These are phyloP conservation scores for Astraeus odoratus DNA, from an alignment of 768 basidiomycete species.

Conservation along the genomic window DNA sequence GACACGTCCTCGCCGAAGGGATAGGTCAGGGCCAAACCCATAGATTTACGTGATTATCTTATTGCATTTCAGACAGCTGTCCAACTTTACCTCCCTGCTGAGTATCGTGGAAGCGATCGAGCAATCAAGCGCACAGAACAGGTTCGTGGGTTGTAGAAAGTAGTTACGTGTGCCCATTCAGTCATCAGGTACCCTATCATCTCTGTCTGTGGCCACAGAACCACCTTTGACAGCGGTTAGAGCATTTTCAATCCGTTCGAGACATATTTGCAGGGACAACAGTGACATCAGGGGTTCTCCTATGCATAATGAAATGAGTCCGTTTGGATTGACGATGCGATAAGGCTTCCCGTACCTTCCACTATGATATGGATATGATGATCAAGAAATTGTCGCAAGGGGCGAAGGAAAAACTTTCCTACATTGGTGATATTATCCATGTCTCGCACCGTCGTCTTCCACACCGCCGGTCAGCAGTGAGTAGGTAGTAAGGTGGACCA, in stretches of 20 bases:
- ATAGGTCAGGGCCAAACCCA: no score
- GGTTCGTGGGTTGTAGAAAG: not conserved
- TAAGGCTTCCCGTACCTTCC: conserved; percentile 21
- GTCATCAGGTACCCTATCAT: not conserved
- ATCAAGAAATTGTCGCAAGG: conserved; percentile 34
- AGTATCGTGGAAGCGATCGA: no score
- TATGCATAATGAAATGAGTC: conserved; percentile 5
- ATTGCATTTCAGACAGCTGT: no score
- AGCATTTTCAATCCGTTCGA: conserved; percentile 44
- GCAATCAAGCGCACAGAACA: not conserved
- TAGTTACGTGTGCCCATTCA: not conserved
- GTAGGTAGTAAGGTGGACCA: not conserved
- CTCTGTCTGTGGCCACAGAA: not conserved
- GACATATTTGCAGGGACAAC: conserved; percentile 38
- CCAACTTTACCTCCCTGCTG: no score
- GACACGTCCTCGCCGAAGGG: no score
- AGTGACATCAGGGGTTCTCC: conserved; percentile 24
- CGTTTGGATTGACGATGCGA: not conserved
- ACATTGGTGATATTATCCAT: conserved; percentile 36
- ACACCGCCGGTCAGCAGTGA: not conserved
- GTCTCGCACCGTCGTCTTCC: conserved; percentile 48
- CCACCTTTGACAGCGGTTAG: conserved; percentile 19
- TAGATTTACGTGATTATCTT: no score
- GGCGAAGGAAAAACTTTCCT: conserved; percentile 38
- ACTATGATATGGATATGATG: conserved; percentile 29